These are phyloP conservation scores for Tothia fuscella DNA, from an alignment of 2,329 filamentous ascomycete genomes.

Conservation along the genomic window DNA sequence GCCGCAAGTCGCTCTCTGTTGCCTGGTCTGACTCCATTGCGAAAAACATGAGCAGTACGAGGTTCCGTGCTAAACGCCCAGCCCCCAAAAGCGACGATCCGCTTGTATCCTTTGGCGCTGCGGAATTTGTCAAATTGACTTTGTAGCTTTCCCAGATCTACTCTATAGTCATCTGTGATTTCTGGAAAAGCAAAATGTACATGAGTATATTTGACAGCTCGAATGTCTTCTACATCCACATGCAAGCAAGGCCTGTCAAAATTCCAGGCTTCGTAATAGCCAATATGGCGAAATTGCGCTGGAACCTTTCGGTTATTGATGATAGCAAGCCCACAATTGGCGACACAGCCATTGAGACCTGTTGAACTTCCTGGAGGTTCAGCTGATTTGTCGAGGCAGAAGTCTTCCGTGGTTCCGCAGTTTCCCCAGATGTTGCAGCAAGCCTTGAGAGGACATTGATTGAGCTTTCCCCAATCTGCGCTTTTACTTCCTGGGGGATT, in stretches of 20 bases:
- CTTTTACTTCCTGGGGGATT: slow-evolving; percentile 19
- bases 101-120: slow-evolving; percentile 20
- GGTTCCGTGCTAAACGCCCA: slow-evolving; percentile 32
- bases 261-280: slow-evolving; percentile 25
- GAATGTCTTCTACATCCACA: slow-evolving; percentile 17
- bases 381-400: slow-evolving; percentile 23
- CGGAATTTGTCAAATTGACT: slow-evolving; percentile 25
- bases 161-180: slow-evolving; percentile 19
- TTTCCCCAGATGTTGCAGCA: slow-evolving; percentile 35
- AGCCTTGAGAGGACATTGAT: slow-evolving; percentile 27
- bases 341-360: slow-evolving; percentile 28
- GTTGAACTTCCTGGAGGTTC: slow-evolving; percentile 28
- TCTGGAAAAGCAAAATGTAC: slow-evolving; percentile 21
- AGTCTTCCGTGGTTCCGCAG: slow-evolving; percentile 34
- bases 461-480: slow-evolving; percentile 14
- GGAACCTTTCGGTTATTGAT: slow-evolving; percentile 17
- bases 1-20: slow-evolving; percentile 25
- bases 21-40: slow-evolving; percentile 22
- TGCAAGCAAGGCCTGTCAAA: slow-evolving; percentile 21
- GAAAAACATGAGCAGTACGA: slow-evolving; percentile 27
- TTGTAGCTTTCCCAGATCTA: neutral
- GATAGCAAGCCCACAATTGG: slow-evolving; percentile 30
- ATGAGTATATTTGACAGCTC: neutral
- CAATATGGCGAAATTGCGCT: slow-evolving; percentile 16
- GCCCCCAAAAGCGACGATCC: slow-evolving; percentile 34